Percentiles rank a stretch among this genome's conserved stretches.
Conservation (phyloP, 176 grass and related monocot genomes). For the Puccinellia tenuiflora region DNA sequence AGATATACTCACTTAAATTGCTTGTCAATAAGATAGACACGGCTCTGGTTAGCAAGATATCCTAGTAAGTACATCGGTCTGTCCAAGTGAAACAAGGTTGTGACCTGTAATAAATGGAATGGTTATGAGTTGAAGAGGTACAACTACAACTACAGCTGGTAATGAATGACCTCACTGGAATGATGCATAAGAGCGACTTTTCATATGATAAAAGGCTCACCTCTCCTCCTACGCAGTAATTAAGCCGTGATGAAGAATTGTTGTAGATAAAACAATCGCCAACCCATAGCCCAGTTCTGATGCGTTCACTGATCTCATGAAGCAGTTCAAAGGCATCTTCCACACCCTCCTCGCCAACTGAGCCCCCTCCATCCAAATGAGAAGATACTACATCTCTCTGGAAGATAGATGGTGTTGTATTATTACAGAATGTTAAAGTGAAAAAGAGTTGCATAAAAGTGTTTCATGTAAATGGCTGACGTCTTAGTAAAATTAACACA, state of each 20-base stretch:
- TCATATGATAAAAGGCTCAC: slow-evolving; percentile 24
- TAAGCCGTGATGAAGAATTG: slow-evolving; percentile 90
- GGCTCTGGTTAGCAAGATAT: slow-evolving; percentile 97
- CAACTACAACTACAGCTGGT: not conserved
- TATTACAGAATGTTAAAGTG: slow-evolving; percentile 9
- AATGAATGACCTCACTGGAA: not conserved
- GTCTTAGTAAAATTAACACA: not conserved
- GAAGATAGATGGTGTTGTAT: not conserved
- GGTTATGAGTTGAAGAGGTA: slow-evolving; percentile 12
- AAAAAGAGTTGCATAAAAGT: not conserved
- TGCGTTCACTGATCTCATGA: slow-evolving; percentile 96
- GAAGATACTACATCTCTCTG: slow-evolving; percentile 93
- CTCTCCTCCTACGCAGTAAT: slow-evolving; percentile 99
- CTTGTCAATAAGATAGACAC: slow-evolving; percentile 99
- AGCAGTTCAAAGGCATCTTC: slow-evolving; percentile 99
- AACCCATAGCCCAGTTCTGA: slow-evolving; percentile 97
- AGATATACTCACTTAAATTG: slow-evolving; percentile 79
- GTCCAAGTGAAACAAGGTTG: slow-evolving; percentile 97
- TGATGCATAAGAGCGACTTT: not conserved
- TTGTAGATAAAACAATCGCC: slow-evolving; percentile 99
- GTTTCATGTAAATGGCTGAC: not conserved
- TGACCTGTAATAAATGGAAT: slow-evolving; percentile 53
- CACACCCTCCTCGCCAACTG: slow-evolving; percentile 80
- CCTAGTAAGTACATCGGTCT: slow-evolving; percentile 96
- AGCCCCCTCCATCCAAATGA: slow-evolving; percentile 80